Evolutionary conservation across 176 grass and related monocot species (phyloP), one percentile per base, ranked within the genome.

Genomic region (Luzula sylvatica): DNA sequence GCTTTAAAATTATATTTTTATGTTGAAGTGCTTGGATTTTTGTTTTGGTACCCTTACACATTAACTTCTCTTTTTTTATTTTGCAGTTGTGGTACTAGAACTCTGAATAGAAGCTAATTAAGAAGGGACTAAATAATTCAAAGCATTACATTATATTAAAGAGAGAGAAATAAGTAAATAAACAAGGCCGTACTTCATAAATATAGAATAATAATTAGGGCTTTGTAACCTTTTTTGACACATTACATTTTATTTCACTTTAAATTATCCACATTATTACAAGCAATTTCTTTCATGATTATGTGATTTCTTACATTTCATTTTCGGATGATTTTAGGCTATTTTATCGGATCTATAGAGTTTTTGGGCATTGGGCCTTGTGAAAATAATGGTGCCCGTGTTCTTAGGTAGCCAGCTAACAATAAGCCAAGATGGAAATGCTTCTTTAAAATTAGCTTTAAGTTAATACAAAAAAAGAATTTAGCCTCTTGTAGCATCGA

Each of bases 11-110:
- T n/a, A n/a, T n/a, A n/a, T n/a, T n/a, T n/a, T n/a, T n/a, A n/a
- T n/a, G n/a, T n/a, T n/a, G n/a, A n/a, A n/a, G n/a, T 24, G 11
- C 15, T 13, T 23, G 22, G 30, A 27, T 19, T 0, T 8, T 47
- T 30, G 11, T n/a, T 35, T 38, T 23, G 11, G 26, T 27, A 28
- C 2, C 21, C 17, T 19, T 27, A 25, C 8, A 38, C 42, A 21
- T 1, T 27, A n/a, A 2, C 5, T 59, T 60, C 38, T 53, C 8
- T 42, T 56, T 19, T 17, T 12, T 30, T 26, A 20, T 50, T 53
- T 60, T 72, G 53, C 76, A 73, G 69, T 79, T 63, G 69, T 79
- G 15, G 76, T 73, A 26, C 55, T 79, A 42, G 76, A 79, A 26
- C 76, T 73, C 19, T 78, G 58, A 55, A 22, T 51, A 67, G 9